A percentile compares a stretch with the other conserved stretches of the same genome.
Evolutionary conservation across 257 asterid species (phyloP).

Genomic region (Ilex asprella): DNA sequence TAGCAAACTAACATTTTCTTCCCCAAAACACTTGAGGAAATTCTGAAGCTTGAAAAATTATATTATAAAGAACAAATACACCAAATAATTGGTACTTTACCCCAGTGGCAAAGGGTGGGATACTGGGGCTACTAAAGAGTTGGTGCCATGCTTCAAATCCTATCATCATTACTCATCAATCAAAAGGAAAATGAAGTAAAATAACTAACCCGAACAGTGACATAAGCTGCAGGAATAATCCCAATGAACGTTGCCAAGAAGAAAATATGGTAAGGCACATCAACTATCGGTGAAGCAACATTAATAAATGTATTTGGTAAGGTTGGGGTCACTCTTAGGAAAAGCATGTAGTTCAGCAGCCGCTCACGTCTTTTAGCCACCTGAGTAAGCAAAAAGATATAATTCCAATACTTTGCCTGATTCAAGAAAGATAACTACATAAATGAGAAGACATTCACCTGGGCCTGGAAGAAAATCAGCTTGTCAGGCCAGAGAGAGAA

Average conservation of each 20-base stretch:
- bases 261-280: constrained; percentile 84
- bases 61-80: too few relatives aligned
- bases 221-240: constrained; percentile 85
- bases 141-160: too few relatives aligned
- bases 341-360: constrained; percentile 88
- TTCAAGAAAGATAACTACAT: constrained; percentile 1
- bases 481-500: constrained; percentile 97
- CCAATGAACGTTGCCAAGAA: constrained; percentile 83
- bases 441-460: constrained; percentile 39
- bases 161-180: too few relatives aligned
- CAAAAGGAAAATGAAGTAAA: not conserved
- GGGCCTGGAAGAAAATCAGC: constrained; percentile 67
- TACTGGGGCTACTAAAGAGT: too few relatives aligned
- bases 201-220: constrained; percentile 77
- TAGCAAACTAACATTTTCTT: not conserved
- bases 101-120: too few relatives aligned
- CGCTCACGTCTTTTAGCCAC: constrained; percentile 69
- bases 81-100: not conserved
- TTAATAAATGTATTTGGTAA: constrained; percentile 91
- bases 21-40: too few relatives aligned
- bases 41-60: too few relatives aligned
- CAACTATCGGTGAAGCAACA: constrained; percentile 94
- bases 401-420: constrained; percentile 9
- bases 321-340: constrained; percentile 91
- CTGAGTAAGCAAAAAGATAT: constrained; percentile 25